Evolutionary conservation across 768 basidiomycete genomes (phyloP).

Genomic region (Pisolithus albus): DNA sequence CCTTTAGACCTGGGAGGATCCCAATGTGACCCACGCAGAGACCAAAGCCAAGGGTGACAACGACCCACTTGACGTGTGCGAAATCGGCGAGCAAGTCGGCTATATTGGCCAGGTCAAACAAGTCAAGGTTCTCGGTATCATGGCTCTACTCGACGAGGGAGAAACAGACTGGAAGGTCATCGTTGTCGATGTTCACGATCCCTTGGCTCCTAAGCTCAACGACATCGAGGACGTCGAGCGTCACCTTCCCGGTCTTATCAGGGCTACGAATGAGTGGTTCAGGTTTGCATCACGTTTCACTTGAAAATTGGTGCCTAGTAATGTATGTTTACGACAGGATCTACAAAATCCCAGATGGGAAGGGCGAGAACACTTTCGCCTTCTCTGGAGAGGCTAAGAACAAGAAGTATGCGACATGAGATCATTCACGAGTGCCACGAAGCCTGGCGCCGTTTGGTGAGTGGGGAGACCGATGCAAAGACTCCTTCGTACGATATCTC

Average conservation of each 20-base stretch:
- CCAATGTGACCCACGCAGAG: slow-evolving; percentile 77
- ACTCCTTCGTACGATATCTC: slow-evolving; percentile 68
- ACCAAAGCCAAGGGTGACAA: slow-evolving; percentile 99
- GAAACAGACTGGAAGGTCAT: slow-evolving; percentile 99
- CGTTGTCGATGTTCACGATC: slow-evolving; percentile 93
- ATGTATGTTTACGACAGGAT: slow-evolving; percentile 44
- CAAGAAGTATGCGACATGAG: slow-evolving; percentile 98
- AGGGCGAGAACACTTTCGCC: slow-evolving; percentile 96
- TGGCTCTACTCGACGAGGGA: slow-evolving; percentile 98
- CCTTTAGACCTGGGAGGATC: slow-evolving; percentile 95
- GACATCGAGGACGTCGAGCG: slow-evolving; percentile 99
- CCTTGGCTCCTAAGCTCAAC: slow-evolving; percentile 92
- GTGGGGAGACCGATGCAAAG: slow-evolving; percentile 71
- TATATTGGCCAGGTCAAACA: slow-evolving; percentile 98
- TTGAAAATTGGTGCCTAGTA: background rate
- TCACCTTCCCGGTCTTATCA: slow-evolving; percentile 92
- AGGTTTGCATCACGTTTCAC: slow-evolving; percentile 38
- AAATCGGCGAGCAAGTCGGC: slow-evolving; percentile 98
- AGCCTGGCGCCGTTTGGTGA: slow-evolving; percentile 91
- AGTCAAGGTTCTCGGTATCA: slow-evolving; percentile 99
- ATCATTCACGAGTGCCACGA: slow-evolving; percentile 99
- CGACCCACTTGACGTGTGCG: slow-evolving; percentile 98
- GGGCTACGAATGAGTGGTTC: slow-evolving; percentile 99
- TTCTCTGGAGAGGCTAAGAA: slow-evolving; percentile 99
- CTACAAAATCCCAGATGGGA: slow-evolving; percentile 95